phyloP scores from a whole-genome alignment of 2,329 filamentous ascomycete genomes.

The Colletotrichum ledebouriae region DNA sequence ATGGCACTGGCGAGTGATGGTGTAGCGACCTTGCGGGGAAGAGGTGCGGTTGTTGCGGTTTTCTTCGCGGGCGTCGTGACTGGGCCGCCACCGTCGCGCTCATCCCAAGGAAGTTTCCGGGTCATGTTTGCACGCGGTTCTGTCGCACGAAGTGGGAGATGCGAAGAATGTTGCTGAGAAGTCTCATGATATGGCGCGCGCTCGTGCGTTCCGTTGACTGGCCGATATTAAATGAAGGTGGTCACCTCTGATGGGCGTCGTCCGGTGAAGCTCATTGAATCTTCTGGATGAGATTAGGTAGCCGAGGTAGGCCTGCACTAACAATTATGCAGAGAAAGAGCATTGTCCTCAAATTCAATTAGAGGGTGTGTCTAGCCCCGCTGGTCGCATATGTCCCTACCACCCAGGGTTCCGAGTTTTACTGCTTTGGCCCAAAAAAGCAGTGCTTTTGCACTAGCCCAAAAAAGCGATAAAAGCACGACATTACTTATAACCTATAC shows the following conservation, averaged over 20 bases:
- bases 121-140: constrained; percentile 55
- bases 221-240: neutral
- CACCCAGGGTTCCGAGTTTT: too few relatives aligned
- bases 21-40: neutral
- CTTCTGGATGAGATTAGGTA: constrained; percentile 7
- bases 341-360: neutral
- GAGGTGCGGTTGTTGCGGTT: neutral
- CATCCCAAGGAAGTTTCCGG: constrained; percentile 62
- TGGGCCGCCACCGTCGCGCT: constrained; percentile 11
- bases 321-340: constrained; percentile 1
- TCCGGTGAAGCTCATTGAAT: neutral
- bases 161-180: neutral
- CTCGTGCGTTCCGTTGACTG: neutral
- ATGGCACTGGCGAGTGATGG: neutral
- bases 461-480: too few relatives aligned
- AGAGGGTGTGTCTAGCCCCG: neutral
- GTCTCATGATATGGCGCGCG: neutral
- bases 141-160: neutral
- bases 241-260: neutral
- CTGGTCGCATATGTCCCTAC: neutral
- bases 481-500: too few relatives aligned
- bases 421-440: too few relatives aligned
- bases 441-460: too few relatives aligned
- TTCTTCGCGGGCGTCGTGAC: constrained; percentile 14
- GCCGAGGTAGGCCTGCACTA: constrained; percentile 1